phyloP scores from a whole-genome alignment of 768 basidiomycete species.

The Arthromyces matolae region DNA sequence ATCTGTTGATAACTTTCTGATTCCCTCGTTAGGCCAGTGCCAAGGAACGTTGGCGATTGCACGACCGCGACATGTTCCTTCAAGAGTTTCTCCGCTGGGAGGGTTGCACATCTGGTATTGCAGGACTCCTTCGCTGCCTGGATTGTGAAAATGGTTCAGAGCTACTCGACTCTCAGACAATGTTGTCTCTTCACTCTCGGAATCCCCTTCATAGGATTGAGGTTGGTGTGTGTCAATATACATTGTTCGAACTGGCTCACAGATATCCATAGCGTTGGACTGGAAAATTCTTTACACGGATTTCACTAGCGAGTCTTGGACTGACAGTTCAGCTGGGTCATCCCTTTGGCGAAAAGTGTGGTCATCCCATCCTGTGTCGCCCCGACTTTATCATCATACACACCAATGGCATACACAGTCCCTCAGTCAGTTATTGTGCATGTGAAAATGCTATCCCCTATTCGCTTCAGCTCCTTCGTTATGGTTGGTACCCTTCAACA shows the following conservation, averaged over 20 bases:
- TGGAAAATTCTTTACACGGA: not conserved
- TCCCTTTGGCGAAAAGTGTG: not conserved
- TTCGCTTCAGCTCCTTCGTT: slow-evolving; percentile 28
- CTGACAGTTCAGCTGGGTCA: slow-evolving; percentile 7
- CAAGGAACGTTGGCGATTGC: too few species aligned
- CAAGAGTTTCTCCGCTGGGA: too few species aligned
- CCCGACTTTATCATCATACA: slow-evolving; percentile 27
- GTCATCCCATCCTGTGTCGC: not conserved
- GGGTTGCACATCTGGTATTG: too few species aligned
- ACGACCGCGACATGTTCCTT: too few species aligned
- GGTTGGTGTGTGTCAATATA: slow-evolving; percentile 10
- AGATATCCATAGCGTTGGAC: not conserved
- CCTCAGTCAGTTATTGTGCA: slow-evolving; percentile 28
- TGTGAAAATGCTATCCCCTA: slow-evolving; percentile 15
- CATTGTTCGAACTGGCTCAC: not conserved
- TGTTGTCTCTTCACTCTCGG: slow-evolving; percentile 6
- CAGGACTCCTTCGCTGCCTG: too few species aligned
- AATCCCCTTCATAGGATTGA: slow-evolving; percentile 19
- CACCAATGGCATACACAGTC: slow-evolving; percentile 24
- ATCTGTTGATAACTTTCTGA: too few species aligned
- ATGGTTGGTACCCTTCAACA: slow-evolving; percentile 23
- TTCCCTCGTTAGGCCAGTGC: too few species aligned
- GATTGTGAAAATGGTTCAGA: slow-evolving; percentile 11
- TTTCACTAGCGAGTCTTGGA: not conserved
- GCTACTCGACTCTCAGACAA: slow-evolving; percentile 9